Conservation (phyloP, 306 rosid genomes). For the Begonia fuchsioides region DNA sequence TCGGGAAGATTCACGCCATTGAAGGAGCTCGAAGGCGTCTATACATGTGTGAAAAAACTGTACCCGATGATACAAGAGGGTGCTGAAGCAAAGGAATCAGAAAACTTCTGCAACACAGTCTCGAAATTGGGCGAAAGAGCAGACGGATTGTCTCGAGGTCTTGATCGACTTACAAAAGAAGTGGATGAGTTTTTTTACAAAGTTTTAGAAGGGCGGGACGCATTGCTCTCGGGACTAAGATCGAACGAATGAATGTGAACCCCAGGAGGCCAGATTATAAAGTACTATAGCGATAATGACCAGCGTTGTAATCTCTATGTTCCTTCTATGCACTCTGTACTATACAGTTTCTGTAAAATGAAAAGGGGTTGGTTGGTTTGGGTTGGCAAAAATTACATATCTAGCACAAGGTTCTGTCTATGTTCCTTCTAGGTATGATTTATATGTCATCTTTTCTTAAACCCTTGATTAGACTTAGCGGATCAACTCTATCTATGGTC, state of each 20-base stretch:
- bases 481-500: too few species aligned
- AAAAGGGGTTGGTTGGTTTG: too few species aligned
- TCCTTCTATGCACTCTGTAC: too few species aligned
- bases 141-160: conserved; percentile 43
- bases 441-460: too few species aligned
- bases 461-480: too few species aligned
- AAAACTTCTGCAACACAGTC: conserved; percentile 15
- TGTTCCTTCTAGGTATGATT: too few species aligned
- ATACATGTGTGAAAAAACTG: conserved; percentile 27
- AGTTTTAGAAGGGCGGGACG: conserved; percentile 55
- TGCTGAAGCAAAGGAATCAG: conserved; percentile 11
- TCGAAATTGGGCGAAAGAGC: conserved; percentile 27
- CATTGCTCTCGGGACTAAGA: conserved; percentile 43
- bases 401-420: too few species aligned
- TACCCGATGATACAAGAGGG: conserved; percentile 41
- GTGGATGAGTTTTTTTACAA: conserved; percentile 54
- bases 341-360: too few species aligned
- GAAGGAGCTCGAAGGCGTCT: conserved; percentile 56
- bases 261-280: too few species aligned
- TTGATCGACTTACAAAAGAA: conserved; percentile 56
- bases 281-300: too few species aligned
- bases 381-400: too few species aligned
- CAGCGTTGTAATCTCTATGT: too few species aligned
- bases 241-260: conserved; percentile 16
- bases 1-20: conserved; percentile 26